Base-by-base conservation (phyloP, 2,329 filamentous ascomycete genomes). In the Sclerotinia minor region DNA sequence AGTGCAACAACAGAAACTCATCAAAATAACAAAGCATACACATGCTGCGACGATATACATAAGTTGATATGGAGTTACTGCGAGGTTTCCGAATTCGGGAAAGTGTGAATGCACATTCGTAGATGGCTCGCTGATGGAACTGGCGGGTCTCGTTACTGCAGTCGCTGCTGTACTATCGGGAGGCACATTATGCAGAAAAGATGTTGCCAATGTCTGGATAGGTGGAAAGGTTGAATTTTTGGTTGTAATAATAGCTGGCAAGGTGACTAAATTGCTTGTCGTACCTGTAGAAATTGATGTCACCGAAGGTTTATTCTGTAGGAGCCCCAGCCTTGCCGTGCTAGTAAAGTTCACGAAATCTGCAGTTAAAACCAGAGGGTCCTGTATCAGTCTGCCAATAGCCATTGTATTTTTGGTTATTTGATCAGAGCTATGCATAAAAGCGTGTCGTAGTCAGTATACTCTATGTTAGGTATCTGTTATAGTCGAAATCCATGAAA, bases 21-120 rank as follows among this genome's bases (percentile, higher is more conserved):
- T 47, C 17, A 66, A 21, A n/a, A 66, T 60, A n/a, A 47, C 45
- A 26, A 66, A 59, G 32, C 53, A 59, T 32, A 50, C 64, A 29
- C 64, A 66, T 26, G 24, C 44, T 13, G 64, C 64, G 44, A 66
- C 45, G 17, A 66, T 50, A 38, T 66, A 66, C 64, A 66, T 66
- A 26, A 66, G 53, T 4, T 66, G 41, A 26, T 59, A 49, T 19
- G 64, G 41, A n/a, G 64, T 38, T 19, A 60, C 26, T 15, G 44
- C 44, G 13, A 49, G 45, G 8, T 44, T n/a, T 38, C 53, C 41
- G 11, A 47, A 19, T 32, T 47, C n/a, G 17, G 26, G 54, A 38
- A 63, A 38, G 13, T 50, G 5, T 2, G 59, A 50, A 41, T 63
- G 21, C 9, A 63, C n/a, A 38, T 63, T 63, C 35, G 45, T 63